Base-by-base conservation (phyloP, 2,329 filamentous ascomycete genomes). In the Hypoxylon sp. region DNA sequence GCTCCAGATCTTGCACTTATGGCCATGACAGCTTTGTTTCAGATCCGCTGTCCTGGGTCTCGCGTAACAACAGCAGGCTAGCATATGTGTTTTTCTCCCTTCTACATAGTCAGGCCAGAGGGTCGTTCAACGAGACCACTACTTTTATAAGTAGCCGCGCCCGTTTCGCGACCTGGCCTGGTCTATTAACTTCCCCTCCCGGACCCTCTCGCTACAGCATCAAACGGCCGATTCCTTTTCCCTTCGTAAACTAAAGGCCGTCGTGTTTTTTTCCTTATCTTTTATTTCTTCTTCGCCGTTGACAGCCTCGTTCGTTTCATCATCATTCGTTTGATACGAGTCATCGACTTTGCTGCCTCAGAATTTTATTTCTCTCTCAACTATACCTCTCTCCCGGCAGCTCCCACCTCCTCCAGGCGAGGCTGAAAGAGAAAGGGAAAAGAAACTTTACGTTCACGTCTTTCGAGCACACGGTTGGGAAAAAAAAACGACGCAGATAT, bases 301-400 rank as follows among this genome's bases (percentile, higher is more conserved):
- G 66, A 58, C 54, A 67, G 61, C 67, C 68, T 70, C 73, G 65
- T 76, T 76, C 73, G 73, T 76, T 77, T 75, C 75, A 72, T 54
- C 71, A 70, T 73, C 75, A 68, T 77, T 80, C 78, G 78, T 80
- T 81, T 81, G 78, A 81, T 74, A 80, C 79, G 78, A 80, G 74
- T 73, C 54, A 69, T 64, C 72, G 67, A 64, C 64, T 50, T 57
- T 53, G 42, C 44, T 61, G 50, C 58, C 57, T 44, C 53, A 44
- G 24, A 59, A 20, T 53, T 69, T 60, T 70, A 59, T 28, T 53
- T 69, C 59, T 70, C n/a, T n/a, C n/a, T n/a, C n/a, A n/a, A 28
- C 36, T 58, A 40, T 59, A 53, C 51, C 46, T 60, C 45, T 65
- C 55, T 33, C 30, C 53, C 40, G 46, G 61, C 58, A 51, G 52